Conservation (phyloP, 108 stramenopile species). For the Cyclotella kingstonii region DNA sequence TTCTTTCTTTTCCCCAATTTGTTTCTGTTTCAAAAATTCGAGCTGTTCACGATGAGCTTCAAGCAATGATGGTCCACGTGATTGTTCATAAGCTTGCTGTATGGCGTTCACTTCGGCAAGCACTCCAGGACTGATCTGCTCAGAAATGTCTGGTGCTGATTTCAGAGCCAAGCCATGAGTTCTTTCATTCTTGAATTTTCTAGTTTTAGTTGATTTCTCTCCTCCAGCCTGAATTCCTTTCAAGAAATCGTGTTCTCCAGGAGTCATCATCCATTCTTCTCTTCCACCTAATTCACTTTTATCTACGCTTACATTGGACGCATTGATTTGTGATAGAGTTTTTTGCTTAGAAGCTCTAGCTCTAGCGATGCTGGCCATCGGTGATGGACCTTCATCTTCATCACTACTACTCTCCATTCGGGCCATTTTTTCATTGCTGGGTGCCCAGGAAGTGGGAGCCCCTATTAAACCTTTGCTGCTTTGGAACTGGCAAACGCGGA, state of each 20-base stretch:
- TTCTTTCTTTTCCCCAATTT: constrained; percentile 29
- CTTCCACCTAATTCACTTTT: constrained; percentile 37
- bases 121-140: constrained; percentile 57
- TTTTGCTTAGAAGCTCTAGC: constrained; percentile 28
- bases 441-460: constrained; percentile 27
- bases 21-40: constrained; percentile 42
- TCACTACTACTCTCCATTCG: constrained; percentile 42
- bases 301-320: constrained; percentile 19
- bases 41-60: constrained; percentile 64
- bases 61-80: constrained; percentile 71
- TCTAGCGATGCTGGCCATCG: constrained; percentile 47
- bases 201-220: constrained; percentile 42
- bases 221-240: constrained; percentile 58
- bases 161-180: constrained; percentile 21
- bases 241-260: constrained; percentile 82
- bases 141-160: background rate
- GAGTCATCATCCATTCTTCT: constrained; percentile 89
- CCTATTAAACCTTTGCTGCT: constrained; percentile 37
- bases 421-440: constrained; percentile 1
- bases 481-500: constrained; percentile 46
- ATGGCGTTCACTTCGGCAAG: constrained; percentile 80
- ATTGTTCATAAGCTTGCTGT: constrained; percentile 62
- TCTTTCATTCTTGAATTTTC: constrained; percentile 69
- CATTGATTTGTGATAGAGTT: constrained; percentile 33
- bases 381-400: constrained; percentile 71